Percentiles rank a stretch among this genome's conserved stretches.
Conservation (phyloP, 2,329 filamentous ascomycete species). For the Pseudogymnoascus sp. region DNA sequence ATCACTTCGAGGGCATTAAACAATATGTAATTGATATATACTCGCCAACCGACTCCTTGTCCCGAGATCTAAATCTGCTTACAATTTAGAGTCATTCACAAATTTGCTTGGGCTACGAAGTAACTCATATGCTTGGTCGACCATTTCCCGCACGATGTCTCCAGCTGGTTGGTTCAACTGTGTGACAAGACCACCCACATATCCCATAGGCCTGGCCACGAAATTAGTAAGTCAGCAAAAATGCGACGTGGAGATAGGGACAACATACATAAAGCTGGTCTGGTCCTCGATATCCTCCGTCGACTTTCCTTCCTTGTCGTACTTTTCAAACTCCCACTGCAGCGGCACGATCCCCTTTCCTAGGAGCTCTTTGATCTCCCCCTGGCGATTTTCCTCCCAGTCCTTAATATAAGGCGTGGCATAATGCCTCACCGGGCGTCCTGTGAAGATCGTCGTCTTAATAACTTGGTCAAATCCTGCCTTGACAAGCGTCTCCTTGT, state of each 20-base stretch:
- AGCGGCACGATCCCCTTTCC: conserved; percentile 79
- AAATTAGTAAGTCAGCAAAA: conserved; percentile 68
- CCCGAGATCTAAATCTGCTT: not conserved
- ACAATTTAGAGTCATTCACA: conserved; percentile 6
- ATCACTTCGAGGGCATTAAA: not conserved
- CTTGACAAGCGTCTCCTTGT: conserved; percentile 79
- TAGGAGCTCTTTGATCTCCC: conserved; percentile 83
- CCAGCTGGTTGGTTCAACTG: conserved; percentile 74
- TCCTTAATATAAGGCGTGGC: conserved; percentile 85
- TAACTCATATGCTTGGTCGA: conserved; percentile 52
- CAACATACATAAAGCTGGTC: not conserved
- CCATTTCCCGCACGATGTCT: conserved; percentile 84
- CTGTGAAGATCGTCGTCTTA: conserved; percentile 90
- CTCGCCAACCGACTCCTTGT: not conserved
- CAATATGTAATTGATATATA: not conserved
- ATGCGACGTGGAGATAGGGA: conserved; percentile 40
- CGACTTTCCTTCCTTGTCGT: conserved; percentile 49
- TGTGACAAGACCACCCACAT: conserved; percentile 82
- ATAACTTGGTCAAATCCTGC: conserved; percentile 87
- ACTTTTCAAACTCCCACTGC: conserved; percentile 78
- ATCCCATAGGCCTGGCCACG: conserved; percentile 87
- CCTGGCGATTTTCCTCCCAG: conserved; percentile 83
- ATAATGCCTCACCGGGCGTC: conserved; percentile 80
- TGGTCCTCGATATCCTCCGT: conserved; percentile 12
- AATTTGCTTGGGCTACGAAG: not conserved